These are phyloP conservation scores for Neckera pumila DNA, from an alignment of 225 moss, liverwort and hornwort species.

Conservation along the genomic window DNA sequence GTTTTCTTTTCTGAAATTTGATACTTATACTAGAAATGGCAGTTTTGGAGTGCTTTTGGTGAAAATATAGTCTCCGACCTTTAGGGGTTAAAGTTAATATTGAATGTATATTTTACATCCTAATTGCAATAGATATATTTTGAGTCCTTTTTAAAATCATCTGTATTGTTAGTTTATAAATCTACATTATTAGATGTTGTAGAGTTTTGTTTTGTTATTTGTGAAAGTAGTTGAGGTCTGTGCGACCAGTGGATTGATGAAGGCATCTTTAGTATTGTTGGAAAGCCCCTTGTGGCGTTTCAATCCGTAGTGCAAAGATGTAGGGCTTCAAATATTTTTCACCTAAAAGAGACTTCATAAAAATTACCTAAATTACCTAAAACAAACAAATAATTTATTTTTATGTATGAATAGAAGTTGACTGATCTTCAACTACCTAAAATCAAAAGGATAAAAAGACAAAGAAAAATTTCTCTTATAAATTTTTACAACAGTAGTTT, in stretches of 20 bases:
- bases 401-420: not conserved
- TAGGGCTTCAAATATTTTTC: not conserved
- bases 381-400: too few relatives aligned
- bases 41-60: too few relatives aligned
- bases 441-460: not conserved
- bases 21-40: too few relatives aligned
- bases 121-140: fast-evolving
- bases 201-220: not conserved
- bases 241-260: fast-evolving
- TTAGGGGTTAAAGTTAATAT: not conserved
- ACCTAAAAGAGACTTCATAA: not conserved
- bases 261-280: not conserved
- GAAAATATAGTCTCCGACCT: too few relatives aligned
- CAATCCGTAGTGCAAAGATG: not conserved
- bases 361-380: not conserved
- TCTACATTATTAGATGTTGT: not conserved
- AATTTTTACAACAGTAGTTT: not conserved
- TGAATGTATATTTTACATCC: not conserved
- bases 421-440: not conserved
- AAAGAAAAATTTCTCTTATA: fast-evolving
- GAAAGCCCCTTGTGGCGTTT: fast-evolving
- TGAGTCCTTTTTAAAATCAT: not conserved
- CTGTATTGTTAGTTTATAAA: not conserved
- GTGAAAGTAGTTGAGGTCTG: not conserved
- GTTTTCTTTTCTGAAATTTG: too few relatives aligned